phyloP scores from a whole-genome alignment of 768 basidiomycete genomes.

The Lactifluus volemus region DNA sequence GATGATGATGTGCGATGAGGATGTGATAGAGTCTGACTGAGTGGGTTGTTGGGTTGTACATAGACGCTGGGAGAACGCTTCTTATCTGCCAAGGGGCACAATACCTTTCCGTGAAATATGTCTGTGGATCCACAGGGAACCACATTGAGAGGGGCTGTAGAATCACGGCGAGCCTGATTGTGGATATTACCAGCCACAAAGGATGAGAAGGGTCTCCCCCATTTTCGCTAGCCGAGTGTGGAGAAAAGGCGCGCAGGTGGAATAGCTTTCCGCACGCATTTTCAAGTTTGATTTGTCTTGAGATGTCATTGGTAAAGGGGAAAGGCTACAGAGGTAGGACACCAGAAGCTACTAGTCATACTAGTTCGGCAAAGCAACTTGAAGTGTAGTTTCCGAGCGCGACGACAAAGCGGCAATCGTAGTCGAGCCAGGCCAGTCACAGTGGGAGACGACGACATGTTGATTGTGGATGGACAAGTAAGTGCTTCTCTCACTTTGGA shows the following conservation, averaged over 20 bases:
- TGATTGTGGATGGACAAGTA: too few species aligned
- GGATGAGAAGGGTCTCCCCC: neutral
- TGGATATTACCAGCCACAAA: neutral
- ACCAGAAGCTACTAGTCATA: too few species aligned
- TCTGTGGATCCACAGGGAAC: neutral
- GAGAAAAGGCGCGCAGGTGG: neutral
- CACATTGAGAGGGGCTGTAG: neutral
- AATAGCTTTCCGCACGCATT: neutral
- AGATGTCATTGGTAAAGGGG: neutral
- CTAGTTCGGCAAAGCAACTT: too few species aligned
- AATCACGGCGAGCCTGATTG: neutral
- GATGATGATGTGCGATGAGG: neutral
- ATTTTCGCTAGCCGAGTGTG: neutral
- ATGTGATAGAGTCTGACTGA: too few species aligned
- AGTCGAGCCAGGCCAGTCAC: too few species aligned
- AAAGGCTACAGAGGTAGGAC: too few species aligned
- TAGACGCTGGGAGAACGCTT: neutral
- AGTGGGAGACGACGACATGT: too few species aligned
- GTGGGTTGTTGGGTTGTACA: neutral
- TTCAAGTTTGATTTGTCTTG: neutral
- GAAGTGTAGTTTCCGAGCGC: too few species aligned
- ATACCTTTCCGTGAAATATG: neutral
- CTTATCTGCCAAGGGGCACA: neutral
- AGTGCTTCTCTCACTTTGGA: too few species aligned
- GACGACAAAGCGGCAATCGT: too few species aligned